Conservation (phyloP, 1,139 yeast genomes). For the Yamadazyma trypodendri region DNA sequence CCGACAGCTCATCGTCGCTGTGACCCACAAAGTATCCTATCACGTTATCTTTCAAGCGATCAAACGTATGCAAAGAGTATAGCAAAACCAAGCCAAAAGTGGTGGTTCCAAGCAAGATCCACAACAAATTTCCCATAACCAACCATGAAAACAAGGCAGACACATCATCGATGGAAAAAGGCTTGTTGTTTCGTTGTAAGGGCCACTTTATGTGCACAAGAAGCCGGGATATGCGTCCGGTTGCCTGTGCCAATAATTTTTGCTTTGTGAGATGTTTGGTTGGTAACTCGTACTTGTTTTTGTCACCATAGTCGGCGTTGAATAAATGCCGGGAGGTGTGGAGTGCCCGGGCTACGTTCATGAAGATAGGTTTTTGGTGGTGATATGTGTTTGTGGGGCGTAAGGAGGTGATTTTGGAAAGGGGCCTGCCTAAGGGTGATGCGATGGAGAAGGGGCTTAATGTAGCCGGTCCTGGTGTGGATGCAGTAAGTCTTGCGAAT, state of each 20-base stretch:
- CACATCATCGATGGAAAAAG: constrained; percentile 49
- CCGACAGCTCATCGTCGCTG: constrained; percentile 8
- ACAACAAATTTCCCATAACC: constrained; percentile 52
- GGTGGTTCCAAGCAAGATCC: constrained; percentile 66
- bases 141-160: constrained; percentile 61
- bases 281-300: constrained; percentile 3
- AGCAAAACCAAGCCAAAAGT: constrained; percentile 57
- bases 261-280: constrained; percentile 29
- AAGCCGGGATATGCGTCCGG: constrained; percentile 41
- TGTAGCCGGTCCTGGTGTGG: not conserved
- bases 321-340: not conserved
- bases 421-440: no score
- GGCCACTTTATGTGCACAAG: constrained; percentile 60
- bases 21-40: constrained; percentile 11
- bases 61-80: constrained; percentile 46
- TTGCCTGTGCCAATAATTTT: constrained; percentile 43
- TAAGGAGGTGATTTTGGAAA: no score
- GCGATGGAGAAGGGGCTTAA: no score
- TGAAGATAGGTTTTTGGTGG: no score
- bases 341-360: no score
- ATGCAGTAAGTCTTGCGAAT: no score
- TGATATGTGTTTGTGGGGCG: no score
- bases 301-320: not conserved
- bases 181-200: constrained; percentile 49
- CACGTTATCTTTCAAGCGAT: constrained; percentile 27